Conservation (phyloP, 2,329 filamentous ascomycete genomes). For the Zasmidium citrigriseum region DNA sequence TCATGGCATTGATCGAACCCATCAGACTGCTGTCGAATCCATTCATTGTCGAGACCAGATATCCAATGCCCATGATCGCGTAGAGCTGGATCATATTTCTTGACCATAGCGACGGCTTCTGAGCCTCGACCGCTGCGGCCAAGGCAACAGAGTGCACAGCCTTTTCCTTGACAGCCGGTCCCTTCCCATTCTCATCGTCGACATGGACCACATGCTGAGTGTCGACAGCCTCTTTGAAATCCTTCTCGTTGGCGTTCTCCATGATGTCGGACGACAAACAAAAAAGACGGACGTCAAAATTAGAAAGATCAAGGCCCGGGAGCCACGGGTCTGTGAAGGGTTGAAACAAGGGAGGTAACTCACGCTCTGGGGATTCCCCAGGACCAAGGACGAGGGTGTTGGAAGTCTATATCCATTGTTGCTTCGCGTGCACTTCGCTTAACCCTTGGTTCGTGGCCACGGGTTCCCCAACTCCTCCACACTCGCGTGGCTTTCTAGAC, state of each 20-base stretch:
- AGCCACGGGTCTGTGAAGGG: background rate
- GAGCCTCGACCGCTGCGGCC: conserved; percentile 22
- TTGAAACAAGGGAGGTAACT: conserved; percentile 3
- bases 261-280: conserved; percentile 28
- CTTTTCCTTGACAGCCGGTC: conserved; percentile 21
- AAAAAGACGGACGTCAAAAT: background rate
- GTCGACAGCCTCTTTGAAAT: conserved; percentile 34
- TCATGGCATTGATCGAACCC: conserved; percentile 57
- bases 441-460: conserved; percentile 7
- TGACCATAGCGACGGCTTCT: conserved; percentile 25
- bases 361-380: background rate
- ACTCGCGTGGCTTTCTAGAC: conserved; percentile 9
- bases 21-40: conserved; percentile 39
- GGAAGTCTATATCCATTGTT: conserved; percentile 6
- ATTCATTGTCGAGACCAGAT: conserved; percentile 26
- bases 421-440: conserved; percentile 6
- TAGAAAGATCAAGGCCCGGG: background rate
- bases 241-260: conserved; percentile 48
- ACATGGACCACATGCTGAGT: conserved; percentile 23
- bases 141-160: conserved; percentile 26
- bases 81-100: conserved; percentile 29
- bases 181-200: conserved; percentile 19
- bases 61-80: conserved; percentile 25
- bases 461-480: conserved; percentile 18
- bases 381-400: background rate